Evolutionary conservation across 805 yeast genomes (phyloP), one percentile per base, ranked within the genome.

Genomic region (Candida coquimbonensis): DNA sequence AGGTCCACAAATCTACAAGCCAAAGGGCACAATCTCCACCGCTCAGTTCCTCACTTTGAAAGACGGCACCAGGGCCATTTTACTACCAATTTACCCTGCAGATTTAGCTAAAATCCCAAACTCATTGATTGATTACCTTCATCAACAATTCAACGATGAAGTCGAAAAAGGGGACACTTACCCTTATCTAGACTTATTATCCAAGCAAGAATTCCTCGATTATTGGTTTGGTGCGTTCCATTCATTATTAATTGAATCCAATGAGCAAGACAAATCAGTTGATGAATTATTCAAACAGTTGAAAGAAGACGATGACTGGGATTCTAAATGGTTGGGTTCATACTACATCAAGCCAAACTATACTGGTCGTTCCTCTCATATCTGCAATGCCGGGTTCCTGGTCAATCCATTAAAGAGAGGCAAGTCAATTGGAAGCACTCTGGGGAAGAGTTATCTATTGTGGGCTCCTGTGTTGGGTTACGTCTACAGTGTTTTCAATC

Each of bases 271-370:
- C n/a, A 46, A 58, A n/a, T 27, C 49, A 6, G 51, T 49, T n/a
- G 61, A 50, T 17, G 58, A 49, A 24, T 51, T 56, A 7, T 31
- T 32, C 35, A 24, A 34, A 6, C 25, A 32, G 21, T 38, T 46
- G 31, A 36, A 35, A 9, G 38, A 45, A 24, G 39, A 19, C 13
- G 29, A 39, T 3, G 68, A 70, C 39, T 78, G 83, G 80, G 65
- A 68, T 5, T 57, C 67, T 0, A 51, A 54, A 7, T 75, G 80
- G 49, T 60, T 87, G 39, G 97, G 96, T 1, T 77, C 85, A 2
- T 85, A 82, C 60, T 86, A 83, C 62, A 70, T 89, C 55, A 88
- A 86, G 58, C 96, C 98, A 16, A 90, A 90, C 63, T 90, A 89
- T 60, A 65, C 72, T 3, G 96, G 95, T 9, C 74, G 96, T 47